Conservation (phyloP, 495 filamentous ascomycete species). For the Cercophora samala region DNA sequence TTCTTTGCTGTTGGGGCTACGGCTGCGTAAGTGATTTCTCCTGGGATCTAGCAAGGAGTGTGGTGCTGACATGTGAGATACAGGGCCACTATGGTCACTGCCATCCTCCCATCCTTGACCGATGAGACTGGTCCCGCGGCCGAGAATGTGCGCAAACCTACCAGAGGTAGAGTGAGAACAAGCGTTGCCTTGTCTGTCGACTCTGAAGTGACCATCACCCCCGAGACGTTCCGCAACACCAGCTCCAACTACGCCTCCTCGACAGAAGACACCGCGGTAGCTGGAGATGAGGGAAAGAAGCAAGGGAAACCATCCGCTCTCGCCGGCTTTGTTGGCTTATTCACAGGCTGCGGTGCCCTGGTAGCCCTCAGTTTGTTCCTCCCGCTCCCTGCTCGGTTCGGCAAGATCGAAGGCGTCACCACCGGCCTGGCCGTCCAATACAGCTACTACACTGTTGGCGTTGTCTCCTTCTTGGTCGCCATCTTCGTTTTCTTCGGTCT, state of each 20-base stretch:
- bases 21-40: slow-evolving; percentile 58
- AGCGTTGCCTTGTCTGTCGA: slow-evolving; percentile 54
- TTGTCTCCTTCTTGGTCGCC: slow-evolving; percentile 67
- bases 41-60: not conserved
- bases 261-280: slow-evolving; percentile 10
- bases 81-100: slow-evolving; percentile 93
- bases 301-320: slow-evolving; percentile 55
- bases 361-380: slow-evolving; percentile 78
- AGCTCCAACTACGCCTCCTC: slow-evolving; percentile 16
- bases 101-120: slow-evolving; percentile 84
- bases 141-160: slow-evolving; percentile 22
- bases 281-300: not conserved
- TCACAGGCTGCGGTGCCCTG: slow-evolving; percentile 87
- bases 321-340: slow-evolving; percentile 86
- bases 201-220: slow-evolving; percentile 63
- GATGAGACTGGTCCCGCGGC: slow-evolving; percentile 36
- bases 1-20: slow-evolving; percentile 88
- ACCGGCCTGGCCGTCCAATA: slow-evolving; percentile 66
- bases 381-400: slow-evolving; percentile 77
- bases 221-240: slow-evolving; percentile 43
- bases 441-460: slow-evolving; percentile 81
- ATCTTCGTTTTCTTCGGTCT: slow-evolving; percentile 77
- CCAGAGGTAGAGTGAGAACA: slow-evolving; percentile 25
- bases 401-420: slow-evolving; percentile 59
- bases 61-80: not conserved